Percentiles rank a stretch among this genome's conserved stretches.
Conservation (phyloP, 345 rosid genomes). For the Aquilaria sinensis region DNA sequence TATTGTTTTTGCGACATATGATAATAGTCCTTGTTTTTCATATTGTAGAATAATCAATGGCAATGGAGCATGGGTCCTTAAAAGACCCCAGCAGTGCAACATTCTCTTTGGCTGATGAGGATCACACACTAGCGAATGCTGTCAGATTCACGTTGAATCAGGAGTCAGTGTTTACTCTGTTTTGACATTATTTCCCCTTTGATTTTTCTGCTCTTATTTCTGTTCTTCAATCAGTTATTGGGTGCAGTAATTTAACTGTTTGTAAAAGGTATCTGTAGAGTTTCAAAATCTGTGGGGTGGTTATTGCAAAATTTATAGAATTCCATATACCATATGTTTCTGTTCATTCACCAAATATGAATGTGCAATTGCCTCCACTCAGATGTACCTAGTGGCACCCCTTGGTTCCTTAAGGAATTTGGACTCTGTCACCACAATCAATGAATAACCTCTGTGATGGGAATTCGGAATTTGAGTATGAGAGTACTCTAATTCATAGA, state of each 20-base stretch:
- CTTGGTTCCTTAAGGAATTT: too few relatives aligned
- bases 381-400: too few relatives aligned
- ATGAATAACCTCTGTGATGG: too few relatives aligned
- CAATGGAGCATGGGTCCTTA: slow-evolving; percentile 72
- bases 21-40: background rate
- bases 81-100: slow-evolving; percentile 53
- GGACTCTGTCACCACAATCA: too few relatives aligned
- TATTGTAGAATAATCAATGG: slow-evolving; percentile 1
- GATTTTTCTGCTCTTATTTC: background rate
- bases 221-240: background rate
- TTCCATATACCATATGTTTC: too few relatives aligned
- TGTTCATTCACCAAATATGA: too few relatives aligned
- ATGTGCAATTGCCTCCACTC: too few relatives aligned
- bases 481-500: too few relatives aligned
- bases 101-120: slow-evolving; percentile 66
- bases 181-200: background rate
- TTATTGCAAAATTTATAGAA: background rate
- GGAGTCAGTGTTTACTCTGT: slow-evolving; percentile 48
- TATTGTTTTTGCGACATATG: background rate
- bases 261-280: background rate
- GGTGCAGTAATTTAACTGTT: too few relatives aligned
- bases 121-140: slow-evolving; percentile 82
- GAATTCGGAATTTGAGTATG: too few relatives aligned
- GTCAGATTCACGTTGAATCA: slow-evolving; percentile 83
- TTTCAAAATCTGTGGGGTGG: background rate